Percentiles rank a stretch among this genome's conserved stretches.
These are phyloP conservation scores for Peltaster fructicola DNA, from an alignment of 2,329 filamentous ascomycete genomes.

Conservation along the genomic window DNA sequence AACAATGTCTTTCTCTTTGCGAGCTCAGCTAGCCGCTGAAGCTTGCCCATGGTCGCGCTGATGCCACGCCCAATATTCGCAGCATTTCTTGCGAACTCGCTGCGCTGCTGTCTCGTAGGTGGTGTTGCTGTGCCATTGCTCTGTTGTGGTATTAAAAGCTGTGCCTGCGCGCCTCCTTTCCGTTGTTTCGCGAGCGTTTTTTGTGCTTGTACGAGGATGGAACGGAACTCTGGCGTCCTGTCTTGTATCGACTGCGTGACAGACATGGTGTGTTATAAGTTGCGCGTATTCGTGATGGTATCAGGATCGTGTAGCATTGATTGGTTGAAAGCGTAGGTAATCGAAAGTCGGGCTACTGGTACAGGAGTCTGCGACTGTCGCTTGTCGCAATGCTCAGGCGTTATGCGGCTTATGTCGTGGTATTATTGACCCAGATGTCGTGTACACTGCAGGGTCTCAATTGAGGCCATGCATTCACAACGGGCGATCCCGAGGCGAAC, in stretches of 20 bases:
- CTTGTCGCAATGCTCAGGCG: no score
- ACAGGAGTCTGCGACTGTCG: no score
- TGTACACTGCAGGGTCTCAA: no score
- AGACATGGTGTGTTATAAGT: slow-evolving; percentile 35
- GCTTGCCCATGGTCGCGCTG: slow-evolving; percentile 78
- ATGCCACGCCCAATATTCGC: slow-evolving; percentile 87
- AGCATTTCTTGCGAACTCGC: slow-evolving; percentile 83
- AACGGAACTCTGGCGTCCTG: slow-evolving; percentile 85
- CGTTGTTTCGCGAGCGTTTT: slow-evolving; percentile 40
- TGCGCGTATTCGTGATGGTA: no score
- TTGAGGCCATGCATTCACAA: no score
- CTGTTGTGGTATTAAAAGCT: slow-evolving; percentile 52
- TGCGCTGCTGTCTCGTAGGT: slow-evolving; percentile 35
- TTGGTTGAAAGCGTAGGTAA: slow-evolving; percentile 1
- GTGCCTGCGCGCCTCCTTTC: slow-evolving; percentile 58
- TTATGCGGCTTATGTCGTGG: no score
- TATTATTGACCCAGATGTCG: no score
- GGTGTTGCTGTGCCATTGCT: slow-evolving; percentile 32
- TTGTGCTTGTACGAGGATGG: slow-evolving; percentile 74
- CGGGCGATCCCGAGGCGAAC: no score
- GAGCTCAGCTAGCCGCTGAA: slow-evolving; percentile 82
- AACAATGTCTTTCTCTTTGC: slow-evolving; percentile 95
- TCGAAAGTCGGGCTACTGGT: no score
- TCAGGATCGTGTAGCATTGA: no score
- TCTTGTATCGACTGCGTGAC: slow-evolving; percentile 81